Base-by-base conservation (phyloP, 2,329 filamentous ascomycete species). In the Endocalyx cinctus region DNA sequence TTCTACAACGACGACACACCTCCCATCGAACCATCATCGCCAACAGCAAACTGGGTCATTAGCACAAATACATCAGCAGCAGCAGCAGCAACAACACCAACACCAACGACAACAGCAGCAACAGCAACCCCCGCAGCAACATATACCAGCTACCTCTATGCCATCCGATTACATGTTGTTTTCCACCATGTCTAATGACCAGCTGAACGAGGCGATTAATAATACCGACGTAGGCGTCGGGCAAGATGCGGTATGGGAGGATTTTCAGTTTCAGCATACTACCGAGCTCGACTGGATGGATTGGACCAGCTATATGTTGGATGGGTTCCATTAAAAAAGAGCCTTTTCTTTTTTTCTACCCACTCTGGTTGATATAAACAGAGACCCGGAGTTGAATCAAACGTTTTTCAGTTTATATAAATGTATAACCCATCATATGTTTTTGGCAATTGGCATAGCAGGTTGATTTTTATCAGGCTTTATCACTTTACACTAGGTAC, bases 271-370 rank as follows among this genome's bases (percentile, higher is more conserved):
- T 29, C 54, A 57, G 31, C 53, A 55, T 29, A 46, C 42, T 5
- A 44, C 53, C 4, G 55, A 58, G 23, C 22, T 58, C 32, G 55
- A 58, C 25, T 58, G 55, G 55, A 57, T 58, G 55, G 54, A 58
- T 32, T 58, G 54, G 54, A 48, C 47, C 11, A 49, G 20, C n/a
- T 23, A n/a, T n/a, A n/a, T n/a, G n/a, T n/a, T n/a, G n/a, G n/a
- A n/a, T n/a, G n/a, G n/a, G n/a, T n/a, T n/a, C n/a, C n/a, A n/a
- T n/a, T n/a, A n/a, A n/a, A n/a, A n/a, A n/a, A n/a, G n/a, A n/a
- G n/a, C n/a, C n/a, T n/a, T n/a, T n/a, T n/a, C n/a, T n/a, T n/a
- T n/a, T n/a, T n/a, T n/a, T n/a, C n/a, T n/a, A n/a, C n/a, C n/a
- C n/a, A n/a, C n/a, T n/a, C n/a, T n/a, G n/a, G n/a, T n/a, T n/a